Evolutionary conservation across 768 basidiomycete species (phyloP).

Genomic region (Dentipellis sp.): DNA sequence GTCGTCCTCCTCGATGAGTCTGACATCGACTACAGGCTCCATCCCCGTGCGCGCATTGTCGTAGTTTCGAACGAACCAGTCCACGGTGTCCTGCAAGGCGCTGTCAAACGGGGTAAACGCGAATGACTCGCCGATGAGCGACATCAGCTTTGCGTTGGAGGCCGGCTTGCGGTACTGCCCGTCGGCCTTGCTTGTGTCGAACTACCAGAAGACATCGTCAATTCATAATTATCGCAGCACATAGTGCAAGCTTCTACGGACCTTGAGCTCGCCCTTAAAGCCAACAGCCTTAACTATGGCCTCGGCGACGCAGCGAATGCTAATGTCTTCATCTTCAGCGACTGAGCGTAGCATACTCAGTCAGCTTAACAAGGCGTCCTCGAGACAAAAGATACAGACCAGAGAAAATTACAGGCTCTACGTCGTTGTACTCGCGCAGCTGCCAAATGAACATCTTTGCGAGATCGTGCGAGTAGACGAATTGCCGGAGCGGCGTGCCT

Average conservation of each 20-base stretch:
- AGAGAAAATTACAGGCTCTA: conserved; percentile 89
- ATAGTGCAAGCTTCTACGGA: conserved; percentile 24
- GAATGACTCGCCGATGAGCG: conserved; percentile 63
- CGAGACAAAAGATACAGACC: conserved; percentile 31
- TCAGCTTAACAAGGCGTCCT: too few relatives aligned
- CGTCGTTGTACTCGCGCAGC: conserved; percentile 82
- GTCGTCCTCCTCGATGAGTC: too few relatives aligned
- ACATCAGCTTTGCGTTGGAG: conserved; percentile 79
- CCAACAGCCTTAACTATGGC: conserved; percentile 81
- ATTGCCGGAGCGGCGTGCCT: conserved; percentile 88
- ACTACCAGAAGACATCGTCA: conserved; percentile 34
- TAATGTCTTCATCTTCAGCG: conserved; percentile 89
- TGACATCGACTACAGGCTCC: background rate
- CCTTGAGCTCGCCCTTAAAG: conserved; percentile 69
- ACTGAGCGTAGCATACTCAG: conserved; percentile 32
- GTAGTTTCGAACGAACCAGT: conserved; percentile 86
- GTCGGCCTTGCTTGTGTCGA: conserved; percentile 77
- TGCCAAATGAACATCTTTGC: conserved; percentile 94
- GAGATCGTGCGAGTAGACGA: conserved; percentile 93
- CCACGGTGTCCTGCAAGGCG: conserved; percentile 69
- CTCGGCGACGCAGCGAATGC: conserved; percentile 84
- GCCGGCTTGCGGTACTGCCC: conserved; percentile 97
- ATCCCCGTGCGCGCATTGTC: conserved; percentile 57
- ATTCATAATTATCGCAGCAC: background rate
- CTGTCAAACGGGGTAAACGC: conserved; percentile 86